These are phyloP conservation scores for Penicillium sp. DNA, from an alignment of 2,329 filamentous ascomycete species.

Conservation along the genomic window DNA sequence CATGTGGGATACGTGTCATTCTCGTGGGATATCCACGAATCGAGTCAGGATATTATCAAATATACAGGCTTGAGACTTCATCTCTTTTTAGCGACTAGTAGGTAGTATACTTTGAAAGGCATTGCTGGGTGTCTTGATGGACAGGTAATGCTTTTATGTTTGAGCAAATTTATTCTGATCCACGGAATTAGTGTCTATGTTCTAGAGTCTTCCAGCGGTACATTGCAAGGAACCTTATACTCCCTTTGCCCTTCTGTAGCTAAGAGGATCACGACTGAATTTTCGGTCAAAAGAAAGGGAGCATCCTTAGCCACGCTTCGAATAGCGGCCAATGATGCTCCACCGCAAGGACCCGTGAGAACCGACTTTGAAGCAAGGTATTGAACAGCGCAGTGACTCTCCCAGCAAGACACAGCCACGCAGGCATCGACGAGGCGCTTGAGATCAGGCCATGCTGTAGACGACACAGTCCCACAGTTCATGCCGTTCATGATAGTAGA, in stretches of 20 bases:
- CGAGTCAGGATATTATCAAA: no score
- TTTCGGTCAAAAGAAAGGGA: conserved; percentile 32
- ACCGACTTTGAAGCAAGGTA: conserved; percentile 49
- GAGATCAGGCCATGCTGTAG: conserved; percentile 59
- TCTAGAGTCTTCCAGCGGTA: conserved; percentile 42
- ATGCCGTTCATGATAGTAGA: conserved; percentile 69
- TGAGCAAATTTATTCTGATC: no score
- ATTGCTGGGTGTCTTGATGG: no score
- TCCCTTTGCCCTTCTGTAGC: conserved; percentile 59
- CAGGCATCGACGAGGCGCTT: conserved; percentile 54
- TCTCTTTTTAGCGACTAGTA: no score
- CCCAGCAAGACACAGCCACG: conserved; percentile 55
- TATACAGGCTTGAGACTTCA: no score
- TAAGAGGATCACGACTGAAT: conserved; percentile 59
- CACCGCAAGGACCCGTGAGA: conserved; percentile 58
- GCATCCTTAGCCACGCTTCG: conserved; percentile 40
- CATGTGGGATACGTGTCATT: no score
- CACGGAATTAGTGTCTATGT: no score
- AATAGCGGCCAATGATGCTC: conserved; percentile 52
- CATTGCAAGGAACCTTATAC: conserved; percentile 45
- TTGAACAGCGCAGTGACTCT: conserved; percentile 55
- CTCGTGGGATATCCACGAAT: no score
- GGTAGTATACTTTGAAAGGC: no score
- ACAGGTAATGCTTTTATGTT: no score
- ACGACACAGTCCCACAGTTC: conserved; percentile 64